Percentiles rank a stretch among this genome's conserved stretches.
phyloP scores from a whole-genome alignment of 192 early-diverging fungal genomes.

The Hyaloraphidium curvatum region DNA sequence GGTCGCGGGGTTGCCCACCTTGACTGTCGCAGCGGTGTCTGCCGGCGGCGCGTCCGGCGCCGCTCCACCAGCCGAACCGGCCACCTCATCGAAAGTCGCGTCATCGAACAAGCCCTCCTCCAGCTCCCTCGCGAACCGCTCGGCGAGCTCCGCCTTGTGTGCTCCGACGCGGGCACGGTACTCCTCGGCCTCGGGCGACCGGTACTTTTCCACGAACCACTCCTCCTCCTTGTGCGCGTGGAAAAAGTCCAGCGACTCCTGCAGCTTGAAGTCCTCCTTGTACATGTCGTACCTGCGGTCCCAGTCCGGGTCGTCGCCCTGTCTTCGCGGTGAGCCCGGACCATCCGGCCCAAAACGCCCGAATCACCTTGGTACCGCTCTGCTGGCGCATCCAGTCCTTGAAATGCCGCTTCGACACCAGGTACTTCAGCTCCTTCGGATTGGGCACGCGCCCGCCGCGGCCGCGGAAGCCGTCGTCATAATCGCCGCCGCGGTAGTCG shows the following conservation, averaged over 20 bases:
- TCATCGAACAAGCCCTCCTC: constrained; percentile 46
- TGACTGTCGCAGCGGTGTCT: background rate
- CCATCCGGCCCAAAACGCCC: too few species aligned
- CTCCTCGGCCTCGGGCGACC: too few species aligned
- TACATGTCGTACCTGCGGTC: constrained; percentile 62
- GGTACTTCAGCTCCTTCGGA: constrained; percentile 52
- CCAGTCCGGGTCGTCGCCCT: too few species aligned
- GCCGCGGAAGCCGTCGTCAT: constrained; percentile 11
- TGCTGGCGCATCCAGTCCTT: too few species aligned
- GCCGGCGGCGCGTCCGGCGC: background rate
- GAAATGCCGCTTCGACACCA: too few species aligned
- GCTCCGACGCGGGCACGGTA: too few species aligned
- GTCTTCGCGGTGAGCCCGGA: too few species aligned
- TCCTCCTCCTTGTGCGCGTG: constrained; percentile 54
- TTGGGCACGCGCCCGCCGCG: constrained; percentile 25
- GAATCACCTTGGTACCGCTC: too few species aligned
- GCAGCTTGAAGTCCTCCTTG: constrained; percentile 50
- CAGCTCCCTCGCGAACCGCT: constrained; percentile 44
- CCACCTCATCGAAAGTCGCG: constrained; percentile 38
- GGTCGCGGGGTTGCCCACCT: background rate
- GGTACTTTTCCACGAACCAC: constrained; percentile 46
- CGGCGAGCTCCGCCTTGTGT: constrained; percentile 33
- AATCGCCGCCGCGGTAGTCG: constrained; percentile 15
- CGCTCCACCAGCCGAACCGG: background rate
- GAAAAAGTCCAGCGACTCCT: constrained; percentile 54